Percentiles rank a stretch among this genome's conserved stretches.
Conservation (phyloP, 495 filamentous ascomycete genomes). For the Xylaria venustula region DNA sequence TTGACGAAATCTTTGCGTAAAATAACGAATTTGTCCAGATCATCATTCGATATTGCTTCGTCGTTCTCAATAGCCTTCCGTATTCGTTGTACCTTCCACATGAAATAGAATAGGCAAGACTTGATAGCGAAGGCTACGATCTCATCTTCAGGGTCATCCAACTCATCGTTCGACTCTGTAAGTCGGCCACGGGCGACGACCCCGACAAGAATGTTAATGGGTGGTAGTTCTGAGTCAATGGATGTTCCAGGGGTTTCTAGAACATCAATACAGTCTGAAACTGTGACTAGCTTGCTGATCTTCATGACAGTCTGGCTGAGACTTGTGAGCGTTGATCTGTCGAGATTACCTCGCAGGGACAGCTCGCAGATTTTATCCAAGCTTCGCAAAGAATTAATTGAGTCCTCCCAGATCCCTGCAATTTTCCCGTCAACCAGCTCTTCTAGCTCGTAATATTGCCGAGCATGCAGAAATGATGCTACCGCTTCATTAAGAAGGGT, state of each 20-base stretch:
- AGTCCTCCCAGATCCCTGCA: slow-evolving; percentile 79
- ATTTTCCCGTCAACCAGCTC: slow-evolving; percentile 81
- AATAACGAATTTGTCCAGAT: slow-evolving; percentile 58
- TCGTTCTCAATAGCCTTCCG: slow-evolving; percentile 37
- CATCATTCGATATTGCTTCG: slow-evolving; percentile 44
- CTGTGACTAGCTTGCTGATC: slow-evolving; percentile 76
- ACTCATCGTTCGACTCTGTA: slow-evolving; percentile 59
- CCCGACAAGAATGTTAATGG: slow-evolving; percentile 68
- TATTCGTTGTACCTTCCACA: slow-evolving; percentile 77
- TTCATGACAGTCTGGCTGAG: slow-evolving; percentile 79
- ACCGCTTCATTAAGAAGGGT: slow-evolving; percentile 83
- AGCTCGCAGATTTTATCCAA: slow-evolving; percentile 68
- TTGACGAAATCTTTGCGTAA: slow-evolving; percentile 56
- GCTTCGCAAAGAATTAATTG: slow-evolving; percentile 64
- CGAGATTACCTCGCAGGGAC: slow-evolving; percentile 59
- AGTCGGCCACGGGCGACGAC: slow-evolving; percentile 65
- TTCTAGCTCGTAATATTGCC: slow-evolving; percentile 79
- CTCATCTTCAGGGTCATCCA: slow-evolving; percentile 70
- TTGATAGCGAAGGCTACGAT: slow-evolving; percentile 70
- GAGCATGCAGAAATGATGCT: slow-evolving; percentile 78
- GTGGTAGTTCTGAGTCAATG: slow-evolving; percentile 40
- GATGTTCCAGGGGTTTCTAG: slow-evolving; percentile 64
- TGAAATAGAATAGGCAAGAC: slow-evolving; percentile 80
- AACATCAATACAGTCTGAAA: slow-evolving; percentile 70
- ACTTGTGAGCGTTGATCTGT: slow-evolving; percentile 59